Conservation (phyloP, 2,329 filamentous ascomycete species). For the Trichophyton rubrum region DNA sequence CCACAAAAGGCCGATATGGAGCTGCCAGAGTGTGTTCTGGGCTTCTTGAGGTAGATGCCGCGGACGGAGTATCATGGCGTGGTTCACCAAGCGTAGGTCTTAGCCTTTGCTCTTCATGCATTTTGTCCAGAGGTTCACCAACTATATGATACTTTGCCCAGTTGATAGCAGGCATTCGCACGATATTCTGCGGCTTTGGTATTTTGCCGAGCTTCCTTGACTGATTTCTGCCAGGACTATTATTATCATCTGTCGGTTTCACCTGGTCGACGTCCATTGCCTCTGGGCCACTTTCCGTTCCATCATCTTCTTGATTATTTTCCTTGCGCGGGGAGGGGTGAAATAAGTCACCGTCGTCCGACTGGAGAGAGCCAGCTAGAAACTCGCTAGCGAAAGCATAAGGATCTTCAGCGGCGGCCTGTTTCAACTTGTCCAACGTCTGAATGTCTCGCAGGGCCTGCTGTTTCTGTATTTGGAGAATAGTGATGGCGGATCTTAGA, state of each 20-base stretch:
- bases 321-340: slow-evolving; percentile 24
- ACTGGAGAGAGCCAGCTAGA: slow-evolving; percentile 46
- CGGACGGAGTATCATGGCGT: slow-evolving; percentile 21
- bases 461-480: slow-evolving; percentile 73
- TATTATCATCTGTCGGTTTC: not conserved
- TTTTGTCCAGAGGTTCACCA: slow-evolving; percentile 66
- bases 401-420: slow-evolving; percentile 57
- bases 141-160: slow-evolving; percentile 92
- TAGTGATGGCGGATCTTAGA: slow-evolving; percentile 68
- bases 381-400: slow-evolving; percentile 60
- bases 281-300: slow-evolving; percentile 13
- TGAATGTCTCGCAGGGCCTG: slow-evolving; percentile 66
- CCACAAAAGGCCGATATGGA: slow-evolving; percentile 48
- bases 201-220: slow-evolving; percentile 46
- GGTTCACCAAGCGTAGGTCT: slow-evolving; percentile 43
- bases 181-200: slow-evolving; percentile 66
- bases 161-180: slow-evolving; percentile 79
- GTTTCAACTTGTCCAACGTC: slow-evolving; percentile 55
- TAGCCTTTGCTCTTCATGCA: slow-evolving; percentile 66
- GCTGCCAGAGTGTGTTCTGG: slow-evolving; percentile 41
- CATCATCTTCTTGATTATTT: slow-evolving; percentile 28
- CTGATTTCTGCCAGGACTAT: not conserved
- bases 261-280: slow-evolving; percentile 10
- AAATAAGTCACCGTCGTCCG: slow-evolving; percentile 25
- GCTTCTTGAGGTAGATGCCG: slow-evolving; percentile 28